Conservation (phyloP, 257 asterid genomes). For the Nicotiana knightiana region DNA sequence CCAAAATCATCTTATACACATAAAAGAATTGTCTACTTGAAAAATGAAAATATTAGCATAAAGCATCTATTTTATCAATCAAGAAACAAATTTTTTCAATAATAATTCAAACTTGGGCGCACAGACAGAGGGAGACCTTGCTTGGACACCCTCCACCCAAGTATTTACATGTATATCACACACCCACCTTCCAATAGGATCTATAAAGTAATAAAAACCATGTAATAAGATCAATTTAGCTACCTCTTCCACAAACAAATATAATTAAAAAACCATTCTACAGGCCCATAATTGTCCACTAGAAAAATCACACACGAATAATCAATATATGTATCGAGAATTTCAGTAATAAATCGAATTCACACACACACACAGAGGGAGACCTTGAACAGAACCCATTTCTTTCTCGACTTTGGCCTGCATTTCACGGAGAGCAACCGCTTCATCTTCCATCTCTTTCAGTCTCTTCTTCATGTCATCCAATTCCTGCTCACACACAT, state of each 20-base stretch:
- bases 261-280: background rate
- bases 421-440: constrained; percentile 13
- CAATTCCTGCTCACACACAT: constrained; percentile 5
- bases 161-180: background rate
- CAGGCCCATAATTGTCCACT: background rate
- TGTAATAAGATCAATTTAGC: background rate
- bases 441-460: constrained; percentile 13
- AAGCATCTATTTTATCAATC: background rate
- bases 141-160: background rate
- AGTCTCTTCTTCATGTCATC: constrained; percentile 14
- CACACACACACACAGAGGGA: background rate
- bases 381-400: constrained; percentile 10
- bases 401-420: constrained; percentile 11
- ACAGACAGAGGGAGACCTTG: background rate
- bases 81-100: background rate
- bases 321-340: background rate
- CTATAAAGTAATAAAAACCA: background rate
- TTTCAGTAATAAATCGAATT: background rate
- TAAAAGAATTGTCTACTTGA: background rate
- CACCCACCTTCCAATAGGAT: background rate
- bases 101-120: background rate
- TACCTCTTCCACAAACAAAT: background rate
- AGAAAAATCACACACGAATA: background rate
- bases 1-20: background rate
- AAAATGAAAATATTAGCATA: background rate